Conservation (phyloP, 768 basidiomycete genomes). For the Phylloporus sp. region DNA sequence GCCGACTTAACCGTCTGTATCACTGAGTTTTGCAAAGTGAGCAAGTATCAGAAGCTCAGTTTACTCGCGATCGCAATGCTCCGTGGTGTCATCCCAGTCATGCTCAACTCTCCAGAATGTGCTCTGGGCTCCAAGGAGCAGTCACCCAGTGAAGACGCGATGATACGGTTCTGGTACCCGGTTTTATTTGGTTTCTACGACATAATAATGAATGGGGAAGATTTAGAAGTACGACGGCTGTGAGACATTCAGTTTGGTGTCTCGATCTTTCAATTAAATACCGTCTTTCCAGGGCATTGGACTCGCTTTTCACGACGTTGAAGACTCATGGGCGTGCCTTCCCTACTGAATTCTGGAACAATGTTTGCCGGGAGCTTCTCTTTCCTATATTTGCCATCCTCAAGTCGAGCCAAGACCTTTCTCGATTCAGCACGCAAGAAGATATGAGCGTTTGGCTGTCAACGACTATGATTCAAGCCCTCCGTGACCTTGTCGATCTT, state of each 20-base stretch:
- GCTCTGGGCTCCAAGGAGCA: slow-evolving; percentile 33
- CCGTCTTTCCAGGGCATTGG: slow-evolving; percentile 67
- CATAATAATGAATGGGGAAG: slow-evolving; percentile 99
- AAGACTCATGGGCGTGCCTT: slow-evolving; percentile 85
- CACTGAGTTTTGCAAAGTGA: slow-evolving; percentile 98
- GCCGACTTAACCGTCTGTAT: slow-evolving; percentile 96
- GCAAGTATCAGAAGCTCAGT: slow-evolving; percentile 98
- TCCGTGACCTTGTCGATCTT: slow-evolving; percentile 91
- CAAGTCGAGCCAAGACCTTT: slow-evolving; percentile 87
- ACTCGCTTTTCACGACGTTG: slow-evolving; percentile 90
- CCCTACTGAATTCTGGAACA: slow-evolving; percentile 94
- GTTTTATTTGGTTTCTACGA: slow-evolving; percentile 97
- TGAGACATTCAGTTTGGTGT: slow-evolving; percentile 41
- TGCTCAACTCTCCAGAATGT: slow-evolving; percentile 81
- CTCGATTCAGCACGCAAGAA: slow-evolving; percentile 92
- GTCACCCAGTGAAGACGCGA: slow-evolving; percentile 67
- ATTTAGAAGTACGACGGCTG: slow-evolving; percentile 94
- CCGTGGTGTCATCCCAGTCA: slow-evolving; percentile 85
- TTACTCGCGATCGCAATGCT: slow-evolving; percentile 96
- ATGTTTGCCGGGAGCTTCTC: slow-evolving; percentile 91
- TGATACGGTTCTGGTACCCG: slow-evolving; percentile 98
- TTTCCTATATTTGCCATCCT: slow-evolving; percentile 98
- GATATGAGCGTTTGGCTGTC: slow-evolving; percentile 99
- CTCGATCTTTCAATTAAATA: slow-evolving; percentile 7
- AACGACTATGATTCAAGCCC: slow-evolving; percentile 97